phyloP scores from a whole-genome alignment of 352 stramenopile species.

The Globisporangium iwayamae region DNA sequence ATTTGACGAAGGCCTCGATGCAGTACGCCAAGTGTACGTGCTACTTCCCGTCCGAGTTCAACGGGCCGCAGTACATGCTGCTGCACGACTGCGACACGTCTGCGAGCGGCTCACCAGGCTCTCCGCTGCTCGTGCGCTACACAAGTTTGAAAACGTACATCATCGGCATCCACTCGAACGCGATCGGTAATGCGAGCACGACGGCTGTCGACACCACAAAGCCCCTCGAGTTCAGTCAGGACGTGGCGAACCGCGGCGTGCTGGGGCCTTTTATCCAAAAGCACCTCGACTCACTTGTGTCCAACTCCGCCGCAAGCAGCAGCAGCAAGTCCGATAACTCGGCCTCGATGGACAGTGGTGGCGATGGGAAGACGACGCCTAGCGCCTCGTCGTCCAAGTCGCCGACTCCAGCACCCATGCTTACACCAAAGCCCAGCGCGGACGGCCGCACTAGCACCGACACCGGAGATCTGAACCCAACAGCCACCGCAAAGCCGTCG shows the following conservation, averaged over 20 bases:
- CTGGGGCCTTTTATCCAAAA: constrained; percentile 47
- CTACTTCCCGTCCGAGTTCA: constrained; percentile 39
- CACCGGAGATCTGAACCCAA: not conserved
- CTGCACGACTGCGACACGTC: constrained; percentile 66
- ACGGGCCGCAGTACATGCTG: constrained; percentile 39
- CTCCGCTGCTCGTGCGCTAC: constrained; percentile 58
- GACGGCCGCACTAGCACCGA: not conserved
- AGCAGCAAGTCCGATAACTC: not conserved
- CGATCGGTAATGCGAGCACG: constrained; percentile 19
- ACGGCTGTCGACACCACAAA: constrained; percentile 12
- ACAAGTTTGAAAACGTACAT: constrained; percentile 55
- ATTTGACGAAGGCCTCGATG: constrained; percentile 15
- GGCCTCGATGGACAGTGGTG: not conserved
- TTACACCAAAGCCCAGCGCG: not conserved
- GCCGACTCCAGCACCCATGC: not conserved
- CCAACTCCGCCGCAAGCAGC: not conserved
- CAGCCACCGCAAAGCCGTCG: not conserved
- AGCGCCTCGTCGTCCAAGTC: not conserved
- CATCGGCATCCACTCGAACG: constrained; percentile 53
- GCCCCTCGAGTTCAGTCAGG: constrained; percentile 26
- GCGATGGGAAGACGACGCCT: not conserved
- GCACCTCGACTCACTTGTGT: constrained; percentile 34
- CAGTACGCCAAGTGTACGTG: constrained; percentile 47
- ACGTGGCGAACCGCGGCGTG: constrained; percentile 45
- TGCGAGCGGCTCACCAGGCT: constrained; percentile 35